Evolutionary conservation across 2,329 filamentous ascomycete genomes (phyloP), one percentile per base, ranked within the genome.

Genomic region (Cladophialophora yegresii): DNA sequence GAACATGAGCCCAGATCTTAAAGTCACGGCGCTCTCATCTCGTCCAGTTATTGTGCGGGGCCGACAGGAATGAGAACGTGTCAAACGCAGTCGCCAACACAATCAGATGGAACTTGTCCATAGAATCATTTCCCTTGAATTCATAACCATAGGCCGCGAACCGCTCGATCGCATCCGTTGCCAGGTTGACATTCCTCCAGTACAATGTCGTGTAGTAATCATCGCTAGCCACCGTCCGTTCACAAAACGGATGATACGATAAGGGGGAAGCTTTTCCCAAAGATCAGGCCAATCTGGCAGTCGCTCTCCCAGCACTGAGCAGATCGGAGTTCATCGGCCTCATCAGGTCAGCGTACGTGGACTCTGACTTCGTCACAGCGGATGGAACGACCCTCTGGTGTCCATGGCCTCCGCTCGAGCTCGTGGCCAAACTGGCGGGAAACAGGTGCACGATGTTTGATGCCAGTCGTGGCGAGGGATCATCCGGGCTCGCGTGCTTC

Each of bases 401-500:
- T 66, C 64, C 67, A 69, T 69, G 70, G 81, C 75, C 0, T 74
- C 59, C 0, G 81, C 80, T 2, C 85, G 79, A 65, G 81, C 79
- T 26, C 82, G 78, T 75, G 80, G 80, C 43, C 80, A 79, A 1
- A 82, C 65, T 0, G 81, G 80, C 0, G 84, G 84, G 0, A 85
- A 50, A 67, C 84, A 85, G 61, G 75, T 78, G 59, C 81, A 78
- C 1, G 84, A 57, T 12, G 74, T 71, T 26, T 78, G 76, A 66
- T 77, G 73, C 45, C 80, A 74, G 62, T 87, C 84, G 5, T 75
- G 65, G 12, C 85, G 82, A 1, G 84, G 84, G 2, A 84, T 77
- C 7, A 87, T 73, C 83, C 84, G 87, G 67, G 86, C 86, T 0
- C 85, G 83, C 0, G 83, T 83, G 13, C 85, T 77, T 71, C 87